Base-by-base conservation (phyloP, 31 red algal genomes). In the Odonthalia washingtoniensis region DNA sequence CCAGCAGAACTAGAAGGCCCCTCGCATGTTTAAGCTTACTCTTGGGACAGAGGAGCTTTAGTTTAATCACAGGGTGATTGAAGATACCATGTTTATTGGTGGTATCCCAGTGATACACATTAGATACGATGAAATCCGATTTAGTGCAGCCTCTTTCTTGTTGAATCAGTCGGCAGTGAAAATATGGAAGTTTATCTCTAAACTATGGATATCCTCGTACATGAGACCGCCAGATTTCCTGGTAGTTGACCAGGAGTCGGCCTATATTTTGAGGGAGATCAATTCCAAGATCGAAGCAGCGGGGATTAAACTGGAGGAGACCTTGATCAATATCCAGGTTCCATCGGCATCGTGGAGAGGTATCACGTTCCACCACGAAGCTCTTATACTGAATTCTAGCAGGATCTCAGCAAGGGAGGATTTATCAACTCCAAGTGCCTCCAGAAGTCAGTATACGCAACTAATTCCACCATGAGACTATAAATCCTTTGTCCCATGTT, bases 31-130 rank as follows among this genome's bases (percentile, higher is more conserved):
- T n/a, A n/a, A n/a, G n/a, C n/a, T n/a, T n/a, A n/a, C n/a, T n/a
- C n/a, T n/a, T 36, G 83, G 83, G 16, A 87, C 65, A 26, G 65
- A 72, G 24, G 61, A 84, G 16, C n/a, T 72, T 28, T 5, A 57
- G 17, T 84, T 39, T 46, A 87, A 76, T 76, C 83, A 87, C 83
- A 0, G 46, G 14, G 70, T 87, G 3, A 69, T 49, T 9, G 42
- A 76, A 6, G 83, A 76, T 31, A 42, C 74, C 3, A 77, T 87
- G 70, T 77, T 62, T 32, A 46, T 87, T 41, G 36, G 65, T n/a
- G 1, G 40, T 6, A 31, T 18, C 21, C 83, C 83, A 3, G 44
- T 87, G 12, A 3, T 87, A 41, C 83, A 87, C 37, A 33, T 28
- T 4, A 70, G 75, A 4, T 41, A 77, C 63, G 83, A 77, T 30